phyloP scores from a whole-genome alignment of 108 stramenopile species.

The Skeletonema tropicum region DNA sequence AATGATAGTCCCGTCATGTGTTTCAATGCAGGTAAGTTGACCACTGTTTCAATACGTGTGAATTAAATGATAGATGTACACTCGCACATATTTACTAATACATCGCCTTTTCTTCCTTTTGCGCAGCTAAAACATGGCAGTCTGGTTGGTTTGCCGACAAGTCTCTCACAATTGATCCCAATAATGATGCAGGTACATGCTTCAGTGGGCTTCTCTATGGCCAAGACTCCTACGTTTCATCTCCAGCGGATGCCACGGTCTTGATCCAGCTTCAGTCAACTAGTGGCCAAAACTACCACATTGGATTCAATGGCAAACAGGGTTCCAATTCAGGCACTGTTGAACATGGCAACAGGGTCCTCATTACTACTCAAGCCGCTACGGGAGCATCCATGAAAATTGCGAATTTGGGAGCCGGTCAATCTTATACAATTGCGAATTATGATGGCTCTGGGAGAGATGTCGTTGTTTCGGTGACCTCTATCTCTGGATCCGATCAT shows the following conservation, averaged over 20 bases:
- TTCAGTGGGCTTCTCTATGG: not conserved
- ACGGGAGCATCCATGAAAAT: not conserved
- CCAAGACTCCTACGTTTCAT: not conserved
- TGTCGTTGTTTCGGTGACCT: not conserved
- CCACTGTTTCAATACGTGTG: no score
- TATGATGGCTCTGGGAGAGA: conserved; percentile 15
- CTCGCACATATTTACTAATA: no score
- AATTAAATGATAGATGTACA: no score
- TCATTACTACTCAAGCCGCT: conserved; percentile 13
- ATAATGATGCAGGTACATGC: not conserved
- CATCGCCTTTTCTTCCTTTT: no score
- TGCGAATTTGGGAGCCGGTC: conserved; percentile 1
- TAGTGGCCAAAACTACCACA: conserved; percentile 25
- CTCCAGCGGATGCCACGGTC: not conserved
- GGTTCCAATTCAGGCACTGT: conserved; percentile 44
- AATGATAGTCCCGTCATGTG: conserved; percentile 58
- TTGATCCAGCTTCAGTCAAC: conserved; percentile 3
- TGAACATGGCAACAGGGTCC: conserved; percentile 42
- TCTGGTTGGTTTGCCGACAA: conserved; percentile 54
- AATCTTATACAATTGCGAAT: conserved; percentile 24
- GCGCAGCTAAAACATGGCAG: conserved; percentile 56
- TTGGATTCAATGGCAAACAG: conserved; percentile 46
- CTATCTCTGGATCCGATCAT: not conserved
- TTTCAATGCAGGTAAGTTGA: no score
- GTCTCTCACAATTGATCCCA: conserved; percentile 14